These are phyloP conservation scores for Hanseniaspora clermontiae DNA, from an alignment of 805 yeast genomes.

Conservation along the genomic window DNA sequence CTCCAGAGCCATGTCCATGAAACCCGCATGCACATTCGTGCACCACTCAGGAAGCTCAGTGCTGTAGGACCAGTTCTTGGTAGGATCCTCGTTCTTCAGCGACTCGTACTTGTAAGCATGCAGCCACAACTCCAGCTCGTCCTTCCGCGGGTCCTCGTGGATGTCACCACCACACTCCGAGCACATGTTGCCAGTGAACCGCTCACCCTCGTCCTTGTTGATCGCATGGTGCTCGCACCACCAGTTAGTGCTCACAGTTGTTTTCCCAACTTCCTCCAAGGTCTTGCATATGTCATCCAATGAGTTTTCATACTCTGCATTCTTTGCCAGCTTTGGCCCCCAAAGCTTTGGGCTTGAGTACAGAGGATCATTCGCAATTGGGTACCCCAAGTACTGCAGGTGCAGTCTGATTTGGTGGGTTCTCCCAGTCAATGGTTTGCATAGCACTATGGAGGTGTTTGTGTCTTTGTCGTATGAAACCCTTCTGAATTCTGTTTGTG, in stretches of 20 bases:
- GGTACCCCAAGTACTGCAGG: slow-evolving; percentile 74
- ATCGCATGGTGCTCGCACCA: slow-evolving; percentile 52
- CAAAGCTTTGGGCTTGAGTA: slow-evolving; percentile 69
- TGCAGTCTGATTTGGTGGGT: slow-evolving; percentile 95
- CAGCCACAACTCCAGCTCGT: slow-evolving; percentile 77
- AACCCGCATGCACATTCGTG: slow-evolving; percentile 38
- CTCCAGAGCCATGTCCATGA: slow-evolving; percentile 63
- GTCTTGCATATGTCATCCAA: slow-evolving; percentile 35
- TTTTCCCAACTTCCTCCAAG: slow-evolving; percentile 59
- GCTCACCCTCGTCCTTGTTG: slow-evolving; percentile 30
- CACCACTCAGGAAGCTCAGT: slow-evolving; percentile 84
- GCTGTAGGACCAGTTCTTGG: slow-evolving; percentile 52
- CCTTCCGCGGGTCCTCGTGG: slow-evolving; percentile 79
- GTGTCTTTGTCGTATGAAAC: slow-evolving; percentile 46
- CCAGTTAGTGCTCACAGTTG: slow-evolving; percentile 57
- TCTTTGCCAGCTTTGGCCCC: slow-evolving; percentile 65
- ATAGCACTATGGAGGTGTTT: slow-evolving; percentile 48
- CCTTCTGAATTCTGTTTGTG: slow-evolving; percentile 57
- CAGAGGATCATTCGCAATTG: slow-evolving; percentile 86
- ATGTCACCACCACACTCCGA: slow-evolving; percentile 53
- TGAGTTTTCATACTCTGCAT: slow-evolving; percentile 34
- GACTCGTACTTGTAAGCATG: slow-evolving; percentile 79
- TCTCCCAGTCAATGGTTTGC: slow-evolving; percentile 82
- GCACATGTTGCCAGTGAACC: slow-evolving; percentile 31
- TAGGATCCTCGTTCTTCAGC: slow-evolving; percentile 21